phyloP scores from a whole-genome alignment of 768 basidiomycete genomes.

The Boletus sp. region DNA sequence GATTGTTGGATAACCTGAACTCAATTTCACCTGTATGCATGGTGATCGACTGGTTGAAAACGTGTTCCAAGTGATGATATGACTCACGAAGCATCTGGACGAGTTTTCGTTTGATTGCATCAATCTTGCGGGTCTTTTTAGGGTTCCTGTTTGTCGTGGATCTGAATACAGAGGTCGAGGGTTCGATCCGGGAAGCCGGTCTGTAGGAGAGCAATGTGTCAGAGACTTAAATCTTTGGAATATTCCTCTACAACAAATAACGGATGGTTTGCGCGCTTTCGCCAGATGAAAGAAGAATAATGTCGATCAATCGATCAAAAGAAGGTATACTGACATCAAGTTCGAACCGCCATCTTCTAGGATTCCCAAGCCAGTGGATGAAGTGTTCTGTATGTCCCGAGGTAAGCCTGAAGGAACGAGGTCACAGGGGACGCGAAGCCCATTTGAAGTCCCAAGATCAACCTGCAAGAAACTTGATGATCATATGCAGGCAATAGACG shows the following conservation, averaged over 20 bases:
- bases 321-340: background rate
- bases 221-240: no score
- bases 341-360: background rate
- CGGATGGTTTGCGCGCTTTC: no score
- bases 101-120: conserved; percentile 2
- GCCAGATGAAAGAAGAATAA: background rate
- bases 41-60: no score
- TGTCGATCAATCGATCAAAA: background rate
- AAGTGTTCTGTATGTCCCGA: background rate
- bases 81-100: conserved; percentile 11
- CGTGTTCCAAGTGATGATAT: background rate
- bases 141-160: background rate
- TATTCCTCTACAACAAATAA: background rate
- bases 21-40: no score
- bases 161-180: background rate
- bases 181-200: accelerated
- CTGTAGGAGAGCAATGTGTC: background rate
- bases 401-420: background rate
- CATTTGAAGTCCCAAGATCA: background rate
- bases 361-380: no score
- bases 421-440: background rate
- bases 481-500: background rate
- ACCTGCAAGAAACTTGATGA: background rate
- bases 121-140: background rate
- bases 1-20: no score